These are phyloP conservation scores for Tolypocladium endophyticum DNA, from an alignment of 2,329 filamentous ascomycete genomes.

Conservation along the genomic window DNA sequence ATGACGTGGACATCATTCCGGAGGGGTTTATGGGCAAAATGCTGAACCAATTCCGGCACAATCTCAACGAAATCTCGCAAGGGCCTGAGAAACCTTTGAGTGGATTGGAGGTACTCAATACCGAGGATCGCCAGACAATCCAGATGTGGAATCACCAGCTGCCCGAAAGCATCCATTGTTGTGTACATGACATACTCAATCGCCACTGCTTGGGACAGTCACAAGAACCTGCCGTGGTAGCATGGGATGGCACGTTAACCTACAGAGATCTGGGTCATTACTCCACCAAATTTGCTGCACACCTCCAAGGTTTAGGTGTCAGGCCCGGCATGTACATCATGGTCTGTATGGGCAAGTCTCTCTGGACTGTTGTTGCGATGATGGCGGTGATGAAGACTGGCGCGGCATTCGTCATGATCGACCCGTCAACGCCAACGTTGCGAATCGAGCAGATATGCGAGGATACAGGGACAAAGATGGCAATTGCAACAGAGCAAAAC, in stretches of 20 bases:
- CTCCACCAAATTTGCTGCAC: conserved; percentile 1
- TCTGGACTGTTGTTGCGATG: conserved; percentile 1
- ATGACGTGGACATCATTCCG: background rate
- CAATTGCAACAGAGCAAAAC: background rate
- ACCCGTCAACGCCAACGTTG: conserved; percentile 8
- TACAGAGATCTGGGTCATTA: conserved; percentile 5
- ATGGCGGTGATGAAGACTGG: conserved; percentile 15
- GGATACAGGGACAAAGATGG: background rate
- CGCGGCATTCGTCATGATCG: conserved; percentile 18
- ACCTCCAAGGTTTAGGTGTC: conserved; percentile 1
- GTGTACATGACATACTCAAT: conserved; percentile 1
- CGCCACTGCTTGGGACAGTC: background rate
- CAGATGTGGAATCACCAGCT: background rate
- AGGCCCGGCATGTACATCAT: background rate
- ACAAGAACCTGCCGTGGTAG: background rate
- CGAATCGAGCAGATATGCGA: conserved; percentile 3
- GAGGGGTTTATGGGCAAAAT: background rate
- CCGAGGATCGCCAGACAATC: background rate
- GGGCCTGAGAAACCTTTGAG: background rate
- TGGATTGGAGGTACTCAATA: background rate
- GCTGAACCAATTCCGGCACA: background rate
- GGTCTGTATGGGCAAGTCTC: background rate
- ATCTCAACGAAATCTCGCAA: background rate
- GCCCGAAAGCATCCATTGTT: background rate
- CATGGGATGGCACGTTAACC: conserved; percentile 1